These are phyloP conservation scores for Syzygium jambos DNA, from an alignment of 345 rosid genomes.

Conservation along the genomic window DNA sequence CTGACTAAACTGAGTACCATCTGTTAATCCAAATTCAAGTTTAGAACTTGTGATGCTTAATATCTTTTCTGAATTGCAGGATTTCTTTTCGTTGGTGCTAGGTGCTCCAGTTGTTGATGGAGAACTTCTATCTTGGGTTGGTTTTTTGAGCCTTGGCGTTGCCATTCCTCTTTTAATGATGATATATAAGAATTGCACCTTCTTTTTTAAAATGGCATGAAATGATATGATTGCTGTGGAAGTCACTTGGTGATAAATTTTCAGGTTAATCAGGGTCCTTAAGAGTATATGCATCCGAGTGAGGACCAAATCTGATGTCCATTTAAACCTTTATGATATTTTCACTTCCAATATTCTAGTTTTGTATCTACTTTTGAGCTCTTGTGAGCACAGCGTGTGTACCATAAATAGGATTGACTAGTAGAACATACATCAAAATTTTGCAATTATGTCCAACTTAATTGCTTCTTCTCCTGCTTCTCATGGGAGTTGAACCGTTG, in stretches of 20 bases:
- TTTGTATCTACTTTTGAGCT: not conserved
- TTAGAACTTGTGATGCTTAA: not conserved
- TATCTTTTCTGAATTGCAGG: constrained; percentile 35
- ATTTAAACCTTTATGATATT: not conserved
- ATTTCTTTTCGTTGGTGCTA: constrained; percentile 60
- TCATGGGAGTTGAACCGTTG: not conserved
- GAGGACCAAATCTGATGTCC: not conserved
- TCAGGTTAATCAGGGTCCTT: not conserved
- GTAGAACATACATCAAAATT: not conserved
- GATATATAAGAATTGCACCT: not conserved
- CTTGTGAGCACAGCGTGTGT: not conserved
- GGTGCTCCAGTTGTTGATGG: constrained; percentile 77
- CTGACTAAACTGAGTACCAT: not conserved
- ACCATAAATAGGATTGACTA: not conserved
- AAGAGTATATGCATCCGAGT: not conserved
- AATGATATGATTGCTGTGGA: not conserved
- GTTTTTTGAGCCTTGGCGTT: constrained; percentile 6
- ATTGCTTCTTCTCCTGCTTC: not conserved
- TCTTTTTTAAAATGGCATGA: not conserved
- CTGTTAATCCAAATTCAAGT: not conserved
- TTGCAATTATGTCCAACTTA: not conserved
- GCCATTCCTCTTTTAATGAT: not conserved
- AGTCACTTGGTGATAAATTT: not conserved
- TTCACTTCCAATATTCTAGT: not conserved
- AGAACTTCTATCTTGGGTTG: constrained; percentile 78